Evolutionary conservation across 2,329 filamentous ascomycete genomes (phyloP).

Genomic region (Teratosphaeriaceae sp.): DNA sequence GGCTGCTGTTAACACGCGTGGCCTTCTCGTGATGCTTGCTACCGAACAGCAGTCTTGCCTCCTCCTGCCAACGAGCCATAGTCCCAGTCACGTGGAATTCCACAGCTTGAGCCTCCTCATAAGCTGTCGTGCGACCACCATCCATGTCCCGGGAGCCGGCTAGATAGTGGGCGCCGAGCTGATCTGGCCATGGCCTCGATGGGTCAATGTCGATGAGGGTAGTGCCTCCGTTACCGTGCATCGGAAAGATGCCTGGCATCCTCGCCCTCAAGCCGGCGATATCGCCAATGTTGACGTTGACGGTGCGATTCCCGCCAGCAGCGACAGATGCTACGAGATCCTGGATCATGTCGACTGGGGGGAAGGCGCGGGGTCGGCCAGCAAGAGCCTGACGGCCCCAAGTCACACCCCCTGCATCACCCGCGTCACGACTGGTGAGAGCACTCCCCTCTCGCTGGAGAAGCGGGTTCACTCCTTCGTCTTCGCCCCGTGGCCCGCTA

Average conservation of each 20-base stretch:
- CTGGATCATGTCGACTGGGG: slow-evolving; percentile 17
- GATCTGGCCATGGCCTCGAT: slow-evolving; percentile 17
- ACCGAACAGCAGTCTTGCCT: slow-evolving; percentile 80
- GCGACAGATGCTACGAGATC: slow-evolving; percentile 21
- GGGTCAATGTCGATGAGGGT: slow-evolving; percentile 23
- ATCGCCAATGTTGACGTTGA: slow-evolving; percentile 21
- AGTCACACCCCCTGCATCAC: slow-evolving; percentile 5
- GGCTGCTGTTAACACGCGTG: slow-evolving; percentile 58
- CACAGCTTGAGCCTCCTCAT: slow-evolving; percentile 66
- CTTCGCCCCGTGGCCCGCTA: slow-evolving; percentile 44
- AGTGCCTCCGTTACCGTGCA: slow-evolving; percentile 13
- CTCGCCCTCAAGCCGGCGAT: slow-evolving; percentile 10
- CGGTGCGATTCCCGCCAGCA: slow-evolving; percentile 12
- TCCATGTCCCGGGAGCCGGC: slow-evolving; percentile 10
- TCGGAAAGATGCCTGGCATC: slow-evolving; percentile 18
- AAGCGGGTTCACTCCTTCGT: slow-evolving; percentile 83
- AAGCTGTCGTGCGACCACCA: slow-evolving; percentile 30
- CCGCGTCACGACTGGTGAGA: slow-evolving; percentile 2
- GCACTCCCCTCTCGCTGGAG: slow-evolving; percentile 47
- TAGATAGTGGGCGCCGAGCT: slow-evolving; percentile 11
- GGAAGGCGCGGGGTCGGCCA: slow-evolving; percentile 11
- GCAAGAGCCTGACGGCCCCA: slow-evolving; percentile 5
- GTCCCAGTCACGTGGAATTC: slow-evolving; percentile 69
- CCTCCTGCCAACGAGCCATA: slow-evolving; percentile 75
- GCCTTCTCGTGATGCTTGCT: slow-evolving; percentile 61